Evolutionary conservation across 371 early-diverging fungal genomes (phyloP).

Genomic region (Mucor indicus): DNA sequence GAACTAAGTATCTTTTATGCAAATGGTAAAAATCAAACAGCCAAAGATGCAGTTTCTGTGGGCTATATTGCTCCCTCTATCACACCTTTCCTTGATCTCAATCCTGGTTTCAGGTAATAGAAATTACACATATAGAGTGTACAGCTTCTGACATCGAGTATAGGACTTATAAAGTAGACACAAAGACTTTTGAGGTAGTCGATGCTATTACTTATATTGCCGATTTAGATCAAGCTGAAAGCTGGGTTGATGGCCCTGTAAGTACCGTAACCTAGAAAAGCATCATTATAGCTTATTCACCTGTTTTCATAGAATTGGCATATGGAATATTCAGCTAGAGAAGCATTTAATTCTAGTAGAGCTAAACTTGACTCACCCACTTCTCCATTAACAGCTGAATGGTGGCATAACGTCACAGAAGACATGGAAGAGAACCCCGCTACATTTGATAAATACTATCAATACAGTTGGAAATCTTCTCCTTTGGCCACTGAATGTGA

Average conservation of each 20-base stretch:
- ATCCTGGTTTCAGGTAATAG: slow-evolving; percentile 53
- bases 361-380: slow-evolving; percentile 23
- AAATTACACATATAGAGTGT: too few relatives aligned
- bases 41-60: slow-evolving; percentile 44
- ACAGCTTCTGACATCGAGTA: too few relatives aligned
- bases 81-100: slow-evolving; percentile 48
- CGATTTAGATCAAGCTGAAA: slow-evolving; percentile 39
- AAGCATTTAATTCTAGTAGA: slow-evolving; percentile 33
- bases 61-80: slow-evolving; percentile 57
- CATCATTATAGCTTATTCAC: background rate
- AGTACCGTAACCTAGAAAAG: slow-evolving; percentile 2
- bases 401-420: slow-evolving; percentile 61
- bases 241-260: slow-evolving; percentile 41
- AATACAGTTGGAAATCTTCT: slow-evolving; percentile 43
- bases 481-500: slow-evolving; percentile 28
- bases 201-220: slow-evolving; percentile 57
- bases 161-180: slow-evolving; percentile 52
- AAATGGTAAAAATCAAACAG: slow-evolving; percentile 23
- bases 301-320: slow-evolving; percentile 48
- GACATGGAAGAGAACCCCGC: slow-evolving; percentile 40
- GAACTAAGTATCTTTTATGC: slow-evolving; percentile 53
- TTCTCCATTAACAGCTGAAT: slow-evolving; percentile 44
- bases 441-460: slow-evolving; percentile 46
- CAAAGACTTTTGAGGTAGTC: slow-evolving; percentile 53
- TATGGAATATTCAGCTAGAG: slow-evolving; percentile 55